These are phyloP conservation scores for Prosopis cineraria DNA, from an alignment of 306 rosid species.

Conservation along the genomic window DNA sequence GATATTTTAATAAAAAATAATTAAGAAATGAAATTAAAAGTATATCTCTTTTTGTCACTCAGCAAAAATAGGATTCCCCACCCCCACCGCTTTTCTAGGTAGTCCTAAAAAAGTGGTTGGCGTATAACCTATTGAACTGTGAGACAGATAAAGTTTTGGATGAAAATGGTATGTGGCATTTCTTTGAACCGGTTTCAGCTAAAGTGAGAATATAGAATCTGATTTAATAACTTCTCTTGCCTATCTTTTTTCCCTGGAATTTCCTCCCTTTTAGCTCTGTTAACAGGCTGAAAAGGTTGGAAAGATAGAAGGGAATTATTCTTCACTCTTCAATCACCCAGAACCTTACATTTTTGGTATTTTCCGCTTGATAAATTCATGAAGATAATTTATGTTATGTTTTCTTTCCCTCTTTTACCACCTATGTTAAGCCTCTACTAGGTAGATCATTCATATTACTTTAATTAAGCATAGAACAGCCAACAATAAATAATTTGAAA, in stretches of 20 bases:
- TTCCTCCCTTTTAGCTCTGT: constrained; percentile 40
- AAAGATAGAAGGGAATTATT: constrained; percentile 40
- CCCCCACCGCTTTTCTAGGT: not conserved
- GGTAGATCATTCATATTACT: not conserved
- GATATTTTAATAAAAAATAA: not conserved
- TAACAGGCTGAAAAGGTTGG: constrained; percentile 32
- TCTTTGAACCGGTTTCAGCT: not conserved
- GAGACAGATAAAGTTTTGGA: not conserved
- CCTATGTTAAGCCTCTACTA: not conserved
- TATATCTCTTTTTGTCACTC: not conserved
- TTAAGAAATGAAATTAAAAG: not conserved
- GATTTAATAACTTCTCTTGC: constrained; percentile 29
- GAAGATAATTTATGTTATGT: not conserved
- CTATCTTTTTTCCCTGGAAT: constrained; percentile 28
- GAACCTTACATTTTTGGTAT: constrained; percentile 14
- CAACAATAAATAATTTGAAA: constrained; percentile 20
- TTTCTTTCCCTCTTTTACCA: not conserved
- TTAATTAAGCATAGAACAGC: not conserved
- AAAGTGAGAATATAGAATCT: constrained; percentile 30
- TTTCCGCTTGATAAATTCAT: constrained; percentile 8
- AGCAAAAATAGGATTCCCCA: not conserved
- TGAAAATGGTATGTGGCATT: not conserved
- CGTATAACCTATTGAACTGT: not conserved
- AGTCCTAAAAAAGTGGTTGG: not conserved
- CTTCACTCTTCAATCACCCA: constrained; percentile 28